phyloP scores from a whole-genome alignment of 805 yeast species.

The Yamadazyma tumulicola region DNA sequence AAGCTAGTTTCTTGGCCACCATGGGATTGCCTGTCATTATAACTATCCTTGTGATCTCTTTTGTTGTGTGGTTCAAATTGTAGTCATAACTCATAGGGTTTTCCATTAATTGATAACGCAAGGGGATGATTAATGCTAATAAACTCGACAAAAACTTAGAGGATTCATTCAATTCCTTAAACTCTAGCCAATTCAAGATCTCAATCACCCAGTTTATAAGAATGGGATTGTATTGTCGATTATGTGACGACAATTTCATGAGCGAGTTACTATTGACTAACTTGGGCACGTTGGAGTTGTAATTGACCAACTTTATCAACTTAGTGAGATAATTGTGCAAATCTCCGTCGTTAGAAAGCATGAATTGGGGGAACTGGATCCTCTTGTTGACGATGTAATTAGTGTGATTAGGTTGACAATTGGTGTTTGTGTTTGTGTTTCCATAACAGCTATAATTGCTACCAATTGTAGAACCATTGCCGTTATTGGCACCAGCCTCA shows the following conservation, averaged over 20 bases:
- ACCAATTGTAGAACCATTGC: no score
- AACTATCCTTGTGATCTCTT: conserved; percentile 46
- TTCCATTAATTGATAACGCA: conserved; percentile 29
- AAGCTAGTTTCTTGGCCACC: conserved; percentile 56
- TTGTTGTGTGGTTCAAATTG: conserved; percentile 15
- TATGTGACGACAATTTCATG: conserved; percentile 21
- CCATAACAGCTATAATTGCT: no score
- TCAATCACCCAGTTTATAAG: conserved; percentile 51
- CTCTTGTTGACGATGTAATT: conserved; percentile 25
- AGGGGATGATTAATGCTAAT: conserved; percentile 43
- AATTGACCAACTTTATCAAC: conserved; percentile 36
- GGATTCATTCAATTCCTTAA: conserved; percentile 36
- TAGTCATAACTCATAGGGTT: conserved; percentile 27
- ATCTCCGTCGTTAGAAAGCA: conserved; percentile 45
- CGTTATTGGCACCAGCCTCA: conserved; percentile 1
- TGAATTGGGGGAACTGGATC: conserved; percentile 33
- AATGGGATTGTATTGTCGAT: conserved; percentile 26
- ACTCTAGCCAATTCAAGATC: conserved; percentile 52
- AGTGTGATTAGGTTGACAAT: conserved; percentile 14
- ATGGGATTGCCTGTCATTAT: conserved; percentile 58
- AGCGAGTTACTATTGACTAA: conserved; percentile 40
- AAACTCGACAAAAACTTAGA: conserved; percentile 46
- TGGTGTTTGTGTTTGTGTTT: conserved; percentile 8
- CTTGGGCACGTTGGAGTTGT: conserved; percentile 44
- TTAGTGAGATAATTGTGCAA: conserved; percentile 32